Evolutionary conservation across 192 early-diverging fungal genomes (phyloP).

Genomic region (Kappamyces sp.): DNA sequence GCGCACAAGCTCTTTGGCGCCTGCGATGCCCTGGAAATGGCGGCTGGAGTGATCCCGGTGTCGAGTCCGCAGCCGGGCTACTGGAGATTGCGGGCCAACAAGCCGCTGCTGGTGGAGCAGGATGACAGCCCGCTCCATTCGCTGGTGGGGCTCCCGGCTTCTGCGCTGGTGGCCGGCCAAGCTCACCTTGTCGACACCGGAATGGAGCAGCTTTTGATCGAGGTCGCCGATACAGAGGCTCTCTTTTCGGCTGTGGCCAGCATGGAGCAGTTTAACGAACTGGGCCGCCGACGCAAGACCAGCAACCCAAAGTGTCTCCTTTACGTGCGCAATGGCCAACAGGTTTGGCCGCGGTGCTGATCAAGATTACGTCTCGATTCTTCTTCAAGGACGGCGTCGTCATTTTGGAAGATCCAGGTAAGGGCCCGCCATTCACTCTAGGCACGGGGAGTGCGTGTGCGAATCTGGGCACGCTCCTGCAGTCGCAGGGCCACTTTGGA

Average conservation of each 20-base stretch:
- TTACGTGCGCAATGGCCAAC: background rate
- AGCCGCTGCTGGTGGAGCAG: background rate
- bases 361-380: conserved; percentile 19
- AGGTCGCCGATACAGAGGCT: conserved; percentile 7
- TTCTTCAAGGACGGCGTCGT: conserved; percentile 20
- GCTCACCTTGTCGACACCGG: conserved; percentile 11
- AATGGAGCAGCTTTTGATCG: conserved; percentile 20
- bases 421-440: background rate
- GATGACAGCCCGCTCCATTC: background rate
- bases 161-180: no score
- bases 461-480: conserved; percentile 23
- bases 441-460: conserved; percentile 27
- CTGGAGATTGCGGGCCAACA: conserved; percentile 8
- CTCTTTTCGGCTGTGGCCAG: conserved; percentile 9
- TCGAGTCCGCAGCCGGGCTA: background rate
- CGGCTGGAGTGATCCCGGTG: conserved; percentile 24
- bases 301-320: background rate
- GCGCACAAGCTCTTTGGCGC: conserved; percentile 7
- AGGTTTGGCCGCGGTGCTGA: background rate
- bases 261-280: background rate
- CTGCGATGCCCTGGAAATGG: conserved; percentile 18
- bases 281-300: no score
- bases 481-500: conserved; percentile 13
- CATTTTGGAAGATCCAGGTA: conserved; percentile 25
- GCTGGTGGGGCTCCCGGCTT: no score